These are phyloP conservation scores for Keithomyces neogunnii DNA, from an alignment of 2,329 filamentous ascomycete species.

Conservation along the genomic window DNA sequence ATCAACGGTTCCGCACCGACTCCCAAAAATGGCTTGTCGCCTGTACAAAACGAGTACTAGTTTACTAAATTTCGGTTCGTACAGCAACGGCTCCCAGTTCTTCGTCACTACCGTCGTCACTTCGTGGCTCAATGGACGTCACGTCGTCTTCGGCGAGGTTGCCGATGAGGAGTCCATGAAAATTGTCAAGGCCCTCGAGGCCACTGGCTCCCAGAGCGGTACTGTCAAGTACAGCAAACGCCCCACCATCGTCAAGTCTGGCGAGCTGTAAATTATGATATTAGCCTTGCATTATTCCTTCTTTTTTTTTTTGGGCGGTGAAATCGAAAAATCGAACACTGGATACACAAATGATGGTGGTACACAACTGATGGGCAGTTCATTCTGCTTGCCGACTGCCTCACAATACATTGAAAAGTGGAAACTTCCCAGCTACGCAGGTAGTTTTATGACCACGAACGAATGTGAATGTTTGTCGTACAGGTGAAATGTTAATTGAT, in stretches of 20 bases:
- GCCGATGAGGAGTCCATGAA: constrained; percentile 38
- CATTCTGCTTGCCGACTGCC: background rate
- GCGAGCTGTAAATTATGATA: constrained; percentile 34
- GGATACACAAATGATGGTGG: constrained; percentile 2
- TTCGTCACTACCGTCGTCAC: constrained; percentile 93
- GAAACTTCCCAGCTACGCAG: background rate
- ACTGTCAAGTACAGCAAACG: constrained; percentile 46
- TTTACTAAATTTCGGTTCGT: background rate
- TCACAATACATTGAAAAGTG: background rate
- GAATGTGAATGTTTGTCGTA: too few relatives aligned
- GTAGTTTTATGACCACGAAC: too few relatives aligned
- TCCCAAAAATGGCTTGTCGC: too few relatives aligned
- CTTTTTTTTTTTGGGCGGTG: background rate
- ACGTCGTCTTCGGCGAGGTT: constrained; percentile 80
- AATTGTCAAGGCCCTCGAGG: constrained; percentile 54
- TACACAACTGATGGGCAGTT: background rate
- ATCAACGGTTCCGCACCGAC: background rate
- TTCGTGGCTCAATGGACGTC: constrained; percentile 73
- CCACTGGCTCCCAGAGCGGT: constrained; percentile 47
- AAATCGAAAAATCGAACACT: background rate
- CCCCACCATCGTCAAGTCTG: constrained; percentile 49
- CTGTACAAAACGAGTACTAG: background rate
- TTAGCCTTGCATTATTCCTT: constrained; percentile 5
- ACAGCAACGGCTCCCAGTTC: constrained; percentile 94
- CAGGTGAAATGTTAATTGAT: too few relatives aligned